Conservation (phyloP, 768 basidiomycete species). For the Cystobasidium onofrii region DNA sequence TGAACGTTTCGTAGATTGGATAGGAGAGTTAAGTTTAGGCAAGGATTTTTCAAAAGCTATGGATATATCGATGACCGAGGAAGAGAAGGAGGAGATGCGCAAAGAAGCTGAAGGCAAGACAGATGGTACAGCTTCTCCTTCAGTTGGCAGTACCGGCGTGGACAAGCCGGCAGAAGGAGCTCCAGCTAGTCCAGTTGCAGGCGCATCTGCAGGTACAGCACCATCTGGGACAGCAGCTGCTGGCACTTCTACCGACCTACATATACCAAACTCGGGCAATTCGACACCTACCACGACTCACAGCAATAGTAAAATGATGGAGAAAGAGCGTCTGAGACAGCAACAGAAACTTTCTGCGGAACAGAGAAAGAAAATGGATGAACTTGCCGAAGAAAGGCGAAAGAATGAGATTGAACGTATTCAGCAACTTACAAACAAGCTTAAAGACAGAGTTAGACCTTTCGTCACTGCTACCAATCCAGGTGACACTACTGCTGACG, state of each 20-base stretch:
- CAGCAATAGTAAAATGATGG: slow-evolving; percentile 32
- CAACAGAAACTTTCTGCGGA: slow-evolving; percentile 61
- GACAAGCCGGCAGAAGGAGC: background rate
- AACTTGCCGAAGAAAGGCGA: slow-evolving; percentile 69
- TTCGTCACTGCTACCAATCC: slow-evolving; percentile 65
- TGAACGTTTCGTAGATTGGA: slow-evolving; percentile 51
- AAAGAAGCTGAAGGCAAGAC: slow-evolving; percentile 45
- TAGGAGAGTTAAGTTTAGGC: slow-evolving; percentile 73
- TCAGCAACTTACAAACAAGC: slow-evolving; percentile 63
- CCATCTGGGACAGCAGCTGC: slow-evolving; percentile 34
- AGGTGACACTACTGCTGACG: slow-evolving; percentile 57
- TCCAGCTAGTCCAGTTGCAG: slow-evolving; percentile 34
- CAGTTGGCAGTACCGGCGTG: background rate
- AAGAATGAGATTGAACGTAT: slow-evolving; percentile 74
- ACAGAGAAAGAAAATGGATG: slow-evolving; percentile 72
- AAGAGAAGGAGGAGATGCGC: slow-evolving; percentile 81
- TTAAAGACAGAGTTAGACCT: slow-evolving; percentile 74
- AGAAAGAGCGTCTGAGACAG: slow-evolving; percentile 44
- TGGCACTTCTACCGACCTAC: slow-evolving; percentile 36
- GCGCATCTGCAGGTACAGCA: slow-evolving; percentile 43
- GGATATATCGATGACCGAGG: slow-evolving; percentile 73
- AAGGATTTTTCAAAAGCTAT: slow-evolving; percentile 63
- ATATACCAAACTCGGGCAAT: background rate
- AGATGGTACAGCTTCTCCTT: background rate
- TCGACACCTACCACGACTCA: slow-evolving; percentile 3